Base-by-base conservation (phyloP, 192 early-diverging fungal genomes). In the Podila epicladia region DNA sequence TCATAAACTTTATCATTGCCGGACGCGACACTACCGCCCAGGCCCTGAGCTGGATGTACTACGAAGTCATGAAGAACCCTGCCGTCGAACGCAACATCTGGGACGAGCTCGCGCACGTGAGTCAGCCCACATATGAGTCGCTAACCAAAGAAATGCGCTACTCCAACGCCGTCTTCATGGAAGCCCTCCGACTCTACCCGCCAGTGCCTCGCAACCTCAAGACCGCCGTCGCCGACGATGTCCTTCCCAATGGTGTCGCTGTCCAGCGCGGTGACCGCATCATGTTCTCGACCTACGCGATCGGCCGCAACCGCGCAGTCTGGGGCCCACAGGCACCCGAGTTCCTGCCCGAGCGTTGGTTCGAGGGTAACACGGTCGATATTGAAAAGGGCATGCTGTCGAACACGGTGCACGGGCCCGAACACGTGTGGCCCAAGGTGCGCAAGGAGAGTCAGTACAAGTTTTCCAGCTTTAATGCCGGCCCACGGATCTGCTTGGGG, bases 301-400 rank as follows among this genome's bases (percentile, higher is more conserved):
- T 89, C 69, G 90, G 89, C 5, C 74, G 91, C 53, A 75, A 64
- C 20, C 66, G 77, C 60, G 55, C 69, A 5, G 74, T 92, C 29
- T 94, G 92, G 93, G 93, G 93, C 13, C 58, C 70, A n/a, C 86
- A 93, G 61, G 92, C 91, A 9, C 74, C 63, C 41, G 73, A 87
- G 64, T 94, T 91, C 73, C 65, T 80, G 17, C 93, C 93, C 29
- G 88, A 91, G 61, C 85, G 92, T 6, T 94, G 92, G 89, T 72
- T 93, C 22, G 78, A 85, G 24, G 64, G 51, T 0, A 82, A 63
- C 38, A 59, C 28, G 17, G 72, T 65, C 5, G 61, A 82, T 35
- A 74, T 75, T 6, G 72, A 71, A 22, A 84, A 73, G 29, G 75
- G 75, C 1, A 13, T 32, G 13, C 55, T 78, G 50, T 37, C 20